Conservation (phyloP, 2,329 filamentous ascomycete genomes). For the Colletotrichum sp. region DNA sequence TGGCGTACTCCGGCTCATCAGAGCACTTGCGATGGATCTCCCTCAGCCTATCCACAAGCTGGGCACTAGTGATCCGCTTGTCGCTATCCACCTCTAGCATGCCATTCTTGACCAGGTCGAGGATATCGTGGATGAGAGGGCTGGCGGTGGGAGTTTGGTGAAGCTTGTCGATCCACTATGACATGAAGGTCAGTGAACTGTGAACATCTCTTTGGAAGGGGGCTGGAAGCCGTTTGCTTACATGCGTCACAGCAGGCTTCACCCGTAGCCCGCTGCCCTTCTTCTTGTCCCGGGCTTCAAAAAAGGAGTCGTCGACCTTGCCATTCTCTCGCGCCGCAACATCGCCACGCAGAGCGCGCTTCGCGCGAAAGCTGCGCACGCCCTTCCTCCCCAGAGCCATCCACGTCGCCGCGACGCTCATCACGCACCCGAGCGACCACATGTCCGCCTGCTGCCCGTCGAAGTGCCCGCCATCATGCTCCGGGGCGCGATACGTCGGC, state of each 20-base stretch:
- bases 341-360: not conserved
- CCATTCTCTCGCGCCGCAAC: not conserved
- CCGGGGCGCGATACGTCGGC: not conserved
- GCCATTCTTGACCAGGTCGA: not conserved
- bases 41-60: not conserved
- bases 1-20: not conserved
- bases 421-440: not conserved
- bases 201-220: not conserved
- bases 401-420: conserved; percentile 6
- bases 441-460: not conserved
- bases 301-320: not conserved
- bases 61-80: not conserved
- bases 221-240: not conserved
- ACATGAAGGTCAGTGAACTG: not conserved
- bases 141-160: not conserved
- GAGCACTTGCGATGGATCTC: not conserved
- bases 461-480: not conserved
- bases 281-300: not conserved
- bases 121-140: not conserved
- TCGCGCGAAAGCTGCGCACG: not conserved
- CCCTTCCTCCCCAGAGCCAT: not conserved
- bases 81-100: not conserved
- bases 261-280: not conserved
- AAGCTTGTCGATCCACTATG: not conserved
- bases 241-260: not conserved